phyloP scores from a whole-genome alignment of 1,284 basidiomycete species.

The Malassezia cuniculi region DNA sequence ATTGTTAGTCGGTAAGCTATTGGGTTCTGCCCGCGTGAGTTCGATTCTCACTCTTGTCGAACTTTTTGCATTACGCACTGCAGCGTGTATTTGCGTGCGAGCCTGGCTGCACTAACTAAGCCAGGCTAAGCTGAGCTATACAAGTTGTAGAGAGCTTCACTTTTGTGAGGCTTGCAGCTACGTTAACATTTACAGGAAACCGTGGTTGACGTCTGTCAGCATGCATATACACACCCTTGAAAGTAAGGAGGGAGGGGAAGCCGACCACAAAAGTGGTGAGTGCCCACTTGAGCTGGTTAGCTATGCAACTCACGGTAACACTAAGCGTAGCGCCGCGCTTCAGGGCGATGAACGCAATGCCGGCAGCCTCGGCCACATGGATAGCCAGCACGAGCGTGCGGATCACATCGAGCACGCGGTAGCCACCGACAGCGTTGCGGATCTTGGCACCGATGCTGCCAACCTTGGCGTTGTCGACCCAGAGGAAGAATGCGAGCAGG shows the following conservation, averaged over 20 bases:
- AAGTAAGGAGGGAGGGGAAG: constrained; percentile 8
- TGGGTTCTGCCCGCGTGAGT: constrained; percentile 42
- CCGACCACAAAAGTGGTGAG: constrained; percentile 11
- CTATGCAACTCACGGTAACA: constrained; percentile 5
- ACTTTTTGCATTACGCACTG: constrained; percentile 13
- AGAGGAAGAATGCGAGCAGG: constrained; percentile 6
- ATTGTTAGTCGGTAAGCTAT: constrained; percentile 14
- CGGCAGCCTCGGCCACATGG: constrained; percentile 9
- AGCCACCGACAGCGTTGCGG: constrained; percentile 7
- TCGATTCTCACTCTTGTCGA: constrained; percentile 45
- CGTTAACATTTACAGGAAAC: constrained; percentile 1
- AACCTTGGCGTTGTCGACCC: constrained; percentile 9
- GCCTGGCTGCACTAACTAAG: too few relatives aligned
- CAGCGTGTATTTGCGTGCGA: too few relatives aligned
- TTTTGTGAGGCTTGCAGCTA: too few relatives aligned
- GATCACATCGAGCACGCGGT: constrained; percentile 3
- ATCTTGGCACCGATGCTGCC: constrained; percentile 10
- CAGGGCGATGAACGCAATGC: constrained; percentile 6
- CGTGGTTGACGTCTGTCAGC: constrained; percentile 9
- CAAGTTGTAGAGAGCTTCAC: too few relatives aligned
- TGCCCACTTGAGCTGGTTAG: constrained; percentile 12
- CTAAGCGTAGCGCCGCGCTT: constrained; percentile 2
- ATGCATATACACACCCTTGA: constrained; percentile 6
- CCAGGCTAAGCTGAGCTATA: too few relatives aligned
- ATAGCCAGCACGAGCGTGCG: constrained; percentile 1